phyloP scores from a whole-genome alignment of 1,139 yeast species.

The Protomyces gravidus region DNA sequence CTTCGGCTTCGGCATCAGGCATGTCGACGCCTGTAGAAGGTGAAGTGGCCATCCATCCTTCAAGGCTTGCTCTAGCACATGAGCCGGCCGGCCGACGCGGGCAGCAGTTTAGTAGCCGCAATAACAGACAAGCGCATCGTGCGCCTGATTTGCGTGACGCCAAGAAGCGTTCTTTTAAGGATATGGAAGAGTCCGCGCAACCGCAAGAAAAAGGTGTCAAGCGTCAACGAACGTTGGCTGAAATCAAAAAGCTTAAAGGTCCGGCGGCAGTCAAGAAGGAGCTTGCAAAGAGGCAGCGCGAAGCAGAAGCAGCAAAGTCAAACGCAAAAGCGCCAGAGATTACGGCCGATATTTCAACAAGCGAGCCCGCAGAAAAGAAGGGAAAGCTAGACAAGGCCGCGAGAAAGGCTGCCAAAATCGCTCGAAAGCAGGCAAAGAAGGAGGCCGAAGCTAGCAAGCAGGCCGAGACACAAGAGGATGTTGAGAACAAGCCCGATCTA shows the following conservation, averaged over 20 bases:
- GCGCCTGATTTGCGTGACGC: conserved; percentile 20
- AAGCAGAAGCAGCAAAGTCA: neutral
- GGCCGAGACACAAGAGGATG: neutral
- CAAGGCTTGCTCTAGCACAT: conserved; percentile 11
- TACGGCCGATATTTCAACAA: neutral
- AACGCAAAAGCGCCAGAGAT: neutral
- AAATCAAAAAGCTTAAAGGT: conserved; percentile 16
- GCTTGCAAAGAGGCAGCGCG: conserved; percentile 8
- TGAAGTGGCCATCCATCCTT: conserved; percentile 16
- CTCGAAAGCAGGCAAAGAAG: neutral
- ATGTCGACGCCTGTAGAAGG: neutral
- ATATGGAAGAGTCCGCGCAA: neutral
- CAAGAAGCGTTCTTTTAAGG: conserved; percentile 12
- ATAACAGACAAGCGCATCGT: conserved; percentile 11
- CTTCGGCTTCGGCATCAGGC: neutral
- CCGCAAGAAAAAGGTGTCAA: neutral
- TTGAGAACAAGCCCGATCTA: too few relatives aligned
- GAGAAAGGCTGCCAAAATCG: conserved; percentile 19
- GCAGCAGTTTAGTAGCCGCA: neutral
- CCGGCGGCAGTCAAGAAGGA: conserved; percentile 24
- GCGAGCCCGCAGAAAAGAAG: conserved; percentile 1
- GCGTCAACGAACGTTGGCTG: conserved; percentile 21
- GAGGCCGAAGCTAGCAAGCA: neutral
- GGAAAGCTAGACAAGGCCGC: conserved; percentile 20
- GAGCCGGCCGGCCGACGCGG: neutral